Evolutionary conservation across 805 yeast genomes (phyloP), one percentile per base, ranked within the genome.

Genomic region (Saccharomyces kudriavzevii): DNA sequence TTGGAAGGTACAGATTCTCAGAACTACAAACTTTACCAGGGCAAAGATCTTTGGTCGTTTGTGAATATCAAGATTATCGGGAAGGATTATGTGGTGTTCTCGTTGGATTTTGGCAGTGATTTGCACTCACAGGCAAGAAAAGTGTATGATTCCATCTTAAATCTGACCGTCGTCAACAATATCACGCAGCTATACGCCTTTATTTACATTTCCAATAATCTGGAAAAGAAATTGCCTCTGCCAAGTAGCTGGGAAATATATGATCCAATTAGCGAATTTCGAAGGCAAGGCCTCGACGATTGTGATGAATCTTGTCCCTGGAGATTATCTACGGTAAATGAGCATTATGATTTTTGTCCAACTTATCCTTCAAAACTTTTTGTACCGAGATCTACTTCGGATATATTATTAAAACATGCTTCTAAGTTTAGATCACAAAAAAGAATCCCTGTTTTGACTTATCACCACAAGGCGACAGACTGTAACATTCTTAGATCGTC

Each of bases 401-500:
- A 94, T 65, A 84, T 84, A 45, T 86, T 91, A 10, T 69, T 94
- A 50, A 79, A 80, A 50, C 92, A 94, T 66, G 95, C 97, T 0
- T 84, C 87, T 4, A 86, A 85, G 61, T 94, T 81, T 67, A 74
- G 99, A 47, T 89, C 97, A 0, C 91, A 92, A 65, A 81, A 79
- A 54, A 73, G 99, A 57, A 79, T 94, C 4, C 98, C 98, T 0
- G 85, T 83, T 0, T 70, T 94, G 45, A 80, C 91, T 1, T 94
- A 90, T 68, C 84, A 79, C 63, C 87, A 90, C 67, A 69, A 78
- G 49, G 71, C 77, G 47, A 89, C 82, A 60, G 83, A 84, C 1
- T 84, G 94, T 63, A 79, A 94, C 1, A 89, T 94, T 17, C 84
- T 94, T 0, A 75, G 99, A 54, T 88, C 96, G 61, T 77, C 97